Evolutionary conservation across 805 yeast species (phyloP).

Genomic region (Diddensiella transvaalensis): DNA sequence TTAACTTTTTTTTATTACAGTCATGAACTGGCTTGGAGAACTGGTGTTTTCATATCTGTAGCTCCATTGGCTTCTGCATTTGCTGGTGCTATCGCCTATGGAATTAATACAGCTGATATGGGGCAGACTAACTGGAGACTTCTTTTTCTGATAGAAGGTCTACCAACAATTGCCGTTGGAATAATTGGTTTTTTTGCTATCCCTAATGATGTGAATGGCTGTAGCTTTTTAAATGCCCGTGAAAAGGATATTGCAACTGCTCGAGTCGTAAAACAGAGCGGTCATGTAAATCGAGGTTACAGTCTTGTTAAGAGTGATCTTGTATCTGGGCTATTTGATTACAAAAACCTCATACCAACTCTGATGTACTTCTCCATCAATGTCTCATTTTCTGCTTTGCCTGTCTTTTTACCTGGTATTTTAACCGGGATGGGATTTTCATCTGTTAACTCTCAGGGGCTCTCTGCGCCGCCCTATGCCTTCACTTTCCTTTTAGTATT

Average conservation of each 20-base stretch:
- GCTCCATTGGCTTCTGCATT: conserved; percentile 50
- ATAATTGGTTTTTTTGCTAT: conserved; percentile 31
- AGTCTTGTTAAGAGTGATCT: conserved; percentile 15
- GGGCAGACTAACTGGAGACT: conserved; percentile 43
- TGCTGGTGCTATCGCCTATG: conserved; percentile 51
- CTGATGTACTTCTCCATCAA: conserved; percentile 28
- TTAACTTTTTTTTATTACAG: conserved; percentile 32
- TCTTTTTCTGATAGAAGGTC: conserved; percentile 46
- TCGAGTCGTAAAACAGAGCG: conserved; percentile 17
- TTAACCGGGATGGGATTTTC: conserved; percentile 42
- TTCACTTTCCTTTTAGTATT: conserved; percentile 41
- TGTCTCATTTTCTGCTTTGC: conserved; percentile 37
- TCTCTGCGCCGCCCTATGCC: conserved; percentile 46
- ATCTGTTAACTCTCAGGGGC: conserved; percentile 41
- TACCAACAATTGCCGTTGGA: conserved; percentile 42
- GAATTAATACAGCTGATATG: conserved; percentile 27
- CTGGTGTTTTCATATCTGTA: conserved; percentile 28
- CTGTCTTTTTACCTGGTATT: conserved; percentile 47
- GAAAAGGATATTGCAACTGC: conserved; percentile 31
- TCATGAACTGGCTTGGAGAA: conserved; percentile 30
- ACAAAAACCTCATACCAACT: conserved; percentile 18
- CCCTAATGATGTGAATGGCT: conserved; percentile 38
- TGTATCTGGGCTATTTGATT: conserved; percentile 11
- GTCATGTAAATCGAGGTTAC: conserved; percentile 8
- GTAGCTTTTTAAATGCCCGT: conserved; percentile 45